Base-by-base conservation (phyloP, 768 basidiomycete species). In the Auricularia heimuer region DNA sequence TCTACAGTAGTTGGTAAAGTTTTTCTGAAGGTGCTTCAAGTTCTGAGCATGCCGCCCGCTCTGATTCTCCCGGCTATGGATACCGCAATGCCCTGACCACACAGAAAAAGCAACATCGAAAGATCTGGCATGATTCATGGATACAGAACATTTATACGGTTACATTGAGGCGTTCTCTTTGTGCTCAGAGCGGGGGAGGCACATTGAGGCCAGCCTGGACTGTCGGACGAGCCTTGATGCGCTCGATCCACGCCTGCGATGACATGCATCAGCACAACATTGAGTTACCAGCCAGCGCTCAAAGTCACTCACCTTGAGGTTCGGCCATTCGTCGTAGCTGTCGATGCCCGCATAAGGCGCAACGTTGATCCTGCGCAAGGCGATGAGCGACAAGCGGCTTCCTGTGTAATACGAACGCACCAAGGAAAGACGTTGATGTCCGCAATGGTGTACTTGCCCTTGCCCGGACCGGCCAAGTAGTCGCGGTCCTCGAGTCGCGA, bases 401-500 rank as follows among this genome's bases (percentile, higher is more conserved):
- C 51, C 11, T 2, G 35, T 63, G n/a, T 1, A 24, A 12, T 3
- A n/a, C 14, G 3, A 11, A 64, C 74, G 65, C 67, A 86, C 89
- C 88, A 91, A 3, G 88, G 79, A 64, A 82, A 71, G 3, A 79
- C 78, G 65, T 91, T 92, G 65, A 89, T 75, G 70, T 92, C 90
- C 6, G 89, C 93, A 60, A 94, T 74, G 47, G 80, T 84, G 71
- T 81, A 83, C 69, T 83, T 85, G 33, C 89, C 90, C 64, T 78
- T 78, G 0, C 84, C 87, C 11, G 85, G 76, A n/a, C 94, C 92
- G 18, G 82, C 91, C 16, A 96, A 84, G 73, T 82, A 95, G 47
- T 94, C 91, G 18, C 89, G 83, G 63, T 79, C 83, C 56, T 79
- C 74, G n/a, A 95, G 82, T 29, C 89, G 84, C 61, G 86, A 84